Base-by-base conservation (phyloP, 176 grass and related monocot genomes). In the Rhynchospora tenuis region DNA sequence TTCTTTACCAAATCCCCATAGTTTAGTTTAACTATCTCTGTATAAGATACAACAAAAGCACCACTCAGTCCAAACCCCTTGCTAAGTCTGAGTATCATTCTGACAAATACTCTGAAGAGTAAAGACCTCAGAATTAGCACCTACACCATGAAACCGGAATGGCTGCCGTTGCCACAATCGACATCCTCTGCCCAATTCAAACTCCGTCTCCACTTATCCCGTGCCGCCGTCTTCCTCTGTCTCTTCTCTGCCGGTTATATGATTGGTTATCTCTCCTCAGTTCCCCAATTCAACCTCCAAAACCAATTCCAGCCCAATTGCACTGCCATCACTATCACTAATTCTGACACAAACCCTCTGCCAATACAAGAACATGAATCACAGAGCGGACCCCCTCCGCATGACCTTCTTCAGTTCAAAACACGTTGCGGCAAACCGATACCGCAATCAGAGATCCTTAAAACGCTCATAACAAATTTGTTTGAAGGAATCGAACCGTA, bases 401-500 rank as follows among this genome's bases (percentile, higher is more conserved):
- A 89, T 17, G 97, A 99, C 56, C 91, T 96, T 60, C 90, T 99
- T 55, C 88, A 91, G 47, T 99, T 96, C 56, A 80, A 42, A 12
- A 91, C 87, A 22, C 68, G 31, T 73, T 99, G 97, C 59, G 85
- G 76, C 50, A 83, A 90, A 0, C 61, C 97, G 3, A 38, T 99
- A 5, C 66, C 86, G 0, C 62, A 71, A 20, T 88, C 83, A 6
- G 86, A 87, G 69, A 88, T 93, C 2, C 71, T 92, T 59, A 81
- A 67, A 70, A 93, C 89, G 6, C 85, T 98, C 0, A 80, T 91
- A 0, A 88, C 83, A 0, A 91, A 86, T 64, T 70, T 96, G 13
- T 95, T 96, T 84, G 91, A 93, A 82, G 97, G 97, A 15, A 78
- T 79, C 22, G 91, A 87, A 78, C 97, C 97, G 77, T 99, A 91